These are phyloP conservation scores for Fusarium sp. DNA, from an alignment of 2,329 filamentous ascomycete genomes.

Conservation along the genomic window DNA sequence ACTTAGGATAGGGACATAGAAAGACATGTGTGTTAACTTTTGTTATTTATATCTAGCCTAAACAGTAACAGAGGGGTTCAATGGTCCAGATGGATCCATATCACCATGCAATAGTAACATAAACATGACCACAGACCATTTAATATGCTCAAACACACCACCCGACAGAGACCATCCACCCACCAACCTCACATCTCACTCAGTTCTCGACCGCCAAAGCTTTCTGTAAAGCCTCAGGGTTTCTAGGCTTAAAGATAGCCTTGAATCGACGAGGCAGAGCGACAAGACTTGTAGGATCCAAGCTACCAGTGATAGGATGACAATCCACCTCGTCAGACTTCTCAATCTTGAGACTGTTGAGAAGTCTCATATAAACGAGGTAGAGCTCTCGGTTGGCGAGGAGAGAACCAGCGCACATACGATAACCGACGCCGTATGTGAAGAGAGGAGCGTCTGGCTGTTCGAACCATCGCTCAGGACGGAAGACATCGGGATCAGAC, in stretches of 20 bases:
- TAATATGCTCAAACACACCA: too few species aligned
- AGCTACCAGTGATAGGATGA: slow-evolving; percentile 67
- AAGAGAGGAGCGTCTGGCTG: slow-evolving; percentile 71
- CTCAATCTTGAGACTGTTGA: slow-evolving; percentile 69
- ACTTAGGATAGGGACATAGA: fast-evolving
- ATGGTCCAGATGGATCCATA: background rate
- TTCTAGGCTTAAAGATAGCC: slow-evolving; percentile 65
- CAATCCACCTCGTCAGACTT: slow-evolving; percentile 63
- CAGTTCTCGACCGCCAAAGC: slow-evolving; percentile 1
- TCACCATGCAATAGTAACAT: background rate
- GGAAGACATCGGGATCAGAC: slow-evolving; percentile 64
- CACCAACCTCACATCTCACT: fast-evolving
- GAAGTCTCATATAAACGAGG: slow-evolving; percentile 68
- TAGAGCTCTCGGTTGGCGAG: slow-evolving; percentile 73
- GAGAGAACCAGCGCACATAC: slow-evolving; percentile 69
- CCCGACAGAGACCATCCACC: fast-evolving
- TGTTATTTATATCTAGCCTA: background rate
- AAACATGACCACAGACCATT: fast-evolving
- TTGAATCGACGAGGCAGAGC: slow-evolving; percentile 67
- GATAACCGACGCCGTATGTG: slow-evolving; percentile 72
- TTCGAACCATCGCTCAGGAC: slow-evolving; percentile 63
- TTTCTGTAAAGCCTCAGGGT: slow-evolving; percentile 28
- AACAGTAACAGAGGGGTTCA: background rate
- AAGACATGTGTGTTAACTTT: fast-evolving
- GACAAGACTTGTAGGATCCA: slow-evolving; percentile 70